phyloP scores from a whole-genome alignment of 345 rosid genomes.

The Leavenworthia alabamica region DNA sequence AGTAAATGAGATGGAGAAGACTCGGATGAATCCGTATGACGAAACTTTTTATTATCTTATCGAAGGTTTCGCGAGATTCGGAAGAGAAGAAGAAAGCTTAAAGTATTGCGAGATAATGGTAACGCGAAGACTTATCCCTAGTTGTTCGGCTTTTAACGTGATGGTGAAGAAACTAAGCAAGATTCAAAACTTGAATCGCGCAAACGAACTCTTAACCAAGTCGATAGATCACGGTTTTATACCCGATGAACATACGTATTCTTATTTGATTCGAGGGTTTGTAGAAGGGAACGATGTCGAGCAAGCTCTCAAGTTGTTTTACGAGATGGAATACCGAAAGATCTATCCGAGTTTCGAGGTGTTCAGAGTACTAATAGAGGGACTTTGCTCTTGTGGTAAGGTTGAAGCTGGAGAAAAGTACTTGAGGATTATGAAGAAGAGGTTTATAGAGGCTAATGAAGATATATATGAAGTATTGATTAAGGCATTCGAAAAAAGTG shows the following conservation, averaged over 20 bases:
- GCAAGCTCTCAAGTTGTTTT: slow-evolving; percentile 57
- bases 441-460: slow-evolving; percentile 27
- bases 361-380: slow-evolving; percentile 37
- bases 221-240: slow-evolving; percentile 49
- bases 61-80: slow-evolving; percentile 44
- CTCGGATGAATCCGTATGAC: slow-evolving; percentile 47
- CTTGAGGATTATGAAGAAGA: slow-evolving; percentile 39
- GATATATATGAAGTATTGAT: slow-evolving; percentile 42
- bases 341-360: slow-evolving; percentile 36
- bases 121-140: slow-evolving; percentile 41
- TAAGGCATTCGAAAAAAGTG: slow-evolving; percentile 19
- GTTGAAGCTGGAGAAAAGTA: slow-evolving; percentile 51
- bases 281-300: slow-evolving; percentile 38
- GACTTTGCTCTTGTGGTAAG: slow-evolving; percentile 47
- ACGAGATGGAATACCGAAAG: slow-evolving; percentile 56
- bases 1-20: slow-evolving; percentile 46
- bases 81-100: slow-evolving; percentile 41
- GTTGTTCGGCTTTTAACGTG: slow-evolving; percentile 42
- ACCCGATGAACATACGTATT: slow-evolving; percentile 45
- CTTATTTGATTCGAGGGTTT: slow-evolving; percentile 44
- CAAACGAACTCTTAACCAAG: slow-evolving; percentile 42
- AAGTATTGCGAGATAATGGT: slow-evolving; percentile 46
- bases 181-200: slow-evolving; percentile 33
- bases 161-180: slow-evolving; percentile 39
- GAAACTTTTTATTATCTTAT: slow-evolving; percentile 51